phyloP scores from a whole-genome alignment of 345 rosid genomes.

The Eucalyptus lansdowneana region DNA sequence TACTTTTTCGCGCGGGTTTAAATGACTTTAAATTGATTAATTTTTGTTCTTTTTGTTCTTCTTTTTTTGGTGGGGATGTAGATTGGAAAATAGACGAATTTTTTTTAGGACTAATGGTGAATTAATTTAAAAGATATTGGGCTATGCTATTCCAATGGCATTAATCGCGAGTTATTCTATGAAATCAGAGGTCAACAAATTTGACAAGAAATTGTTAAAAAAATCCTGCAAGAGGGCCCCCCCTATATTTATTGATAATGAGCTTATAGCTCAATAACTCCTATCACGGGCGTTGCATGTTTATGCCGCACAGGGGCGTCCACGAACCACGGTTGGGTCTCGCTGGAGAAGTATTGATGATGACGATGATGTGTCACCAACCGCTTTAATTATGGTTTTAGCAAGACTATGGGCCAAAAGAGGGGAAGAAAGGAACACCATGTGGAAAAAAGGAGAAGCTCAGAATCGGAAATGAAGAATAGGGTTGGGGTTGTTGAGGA shows the following conservation, averaged over 20 bases:
- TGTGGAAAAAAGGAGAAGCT: not conserved
- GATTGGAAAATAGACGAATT: not conserved
- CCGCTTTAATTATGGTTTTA: not conserved
- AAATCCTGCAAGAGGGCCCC: not conserved
- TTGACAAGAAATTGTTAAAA: not conserved
- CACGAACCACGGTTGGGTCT: not conserved
- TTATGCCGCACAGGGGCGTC: not conserved
- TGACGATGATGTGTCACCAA: not conserved
- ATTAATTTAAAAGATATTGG: not conserved
- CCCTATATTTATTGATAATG: not conserved
- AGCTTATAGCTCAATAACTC: not conserved
- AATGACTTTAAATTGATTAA: not conserved
- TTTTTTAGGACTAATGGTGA: not conserved
- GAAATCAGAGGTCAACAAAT: not conserved
- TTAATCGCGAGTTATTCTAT: not conserved
- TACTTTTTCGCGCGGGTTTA: not conserved
- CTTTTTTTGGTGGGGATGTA: not conserved
- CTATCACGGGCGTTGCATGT: not conserved
- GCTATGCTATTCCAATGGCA: not conserved
- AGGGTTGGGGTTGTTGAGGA: not conserved
- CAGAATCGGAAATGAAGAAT: not conserved
- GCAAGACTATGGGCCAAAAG: not conserved
- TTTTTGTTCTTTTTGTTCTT: not conserved
- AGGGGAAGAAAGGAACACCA: not conserved
- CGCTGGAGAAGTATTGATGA: not conserved